These are phyloP conservation scores for Amanita jacksonii DNA, from an alignment of 768 basidiomycete species.

Conservation along the genomic window DNA sequence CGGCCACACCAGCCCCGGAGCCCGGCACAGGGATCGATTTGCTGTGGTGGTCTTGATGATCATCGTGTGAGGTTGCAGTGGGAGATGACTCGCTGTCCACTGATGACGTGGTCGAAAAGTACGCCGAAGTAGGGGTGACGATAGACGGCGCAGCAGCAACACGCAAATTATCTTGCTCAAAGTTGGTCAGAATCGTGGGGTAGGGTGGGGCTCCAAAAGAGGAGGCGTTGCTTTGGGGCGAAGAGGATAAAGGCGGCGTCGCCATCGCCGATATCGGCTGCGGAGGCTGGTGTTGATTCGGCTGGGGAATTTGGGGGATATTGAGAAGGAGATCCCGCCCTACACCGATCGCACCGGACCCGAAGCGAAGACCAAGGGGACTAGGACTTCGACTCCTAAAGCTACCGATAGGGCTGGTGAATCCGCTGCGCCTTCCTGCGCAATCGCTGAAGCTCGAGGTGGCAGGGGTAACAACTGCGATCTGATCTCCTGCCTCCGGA, in stretches of 20 bases:
- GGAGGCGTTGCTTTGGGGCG: neutral
- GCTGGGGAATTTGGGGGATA: slow-evolving; percentile 35
- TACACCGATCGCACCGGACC: slow-evolving; percentile 6
- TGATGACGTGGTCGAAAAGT: slow-evolving; percentile 27
- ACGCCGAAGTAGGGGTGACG: slow-evolving; percentile 39
- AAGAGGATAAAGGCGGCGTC: neutral
- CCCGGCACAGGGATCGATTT: neutral
- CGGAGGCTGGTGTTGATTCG: neutral
- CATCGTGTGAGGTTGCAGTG: slow-evolving; percentile 2
- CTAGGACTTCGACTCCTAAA: slow-evolving; percentile 61
- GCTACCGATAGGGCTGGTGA: slow-evolving; percentile 63
- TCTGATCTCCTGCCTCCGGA: slow-evolving; percentile 41
- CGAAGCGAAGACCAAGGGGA: slow-evolving; percentile 29
- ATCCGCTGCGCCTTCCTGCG: slow-evolving; percentile 34
- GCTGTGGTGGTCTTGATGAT: neutral
- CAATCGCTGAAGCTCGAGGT: slow-evolving; percentile 12
- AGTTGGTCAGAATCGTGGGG: slow-evolving; percentile 1
- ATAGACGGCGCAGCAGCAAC: slow-evolving; percentile 21
- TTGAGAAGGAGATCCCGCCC: slow-evolving; percentile 36
- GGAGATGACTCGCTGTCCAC: slow-evolving; percentile 1
- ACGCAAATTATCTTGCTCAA: neutral
- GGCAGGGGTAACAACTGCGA: slow-evolving; percentile 56
- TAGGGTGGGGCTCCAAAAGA: neutral
- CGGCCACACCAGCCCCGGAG: slow-evolving; percentile 13
- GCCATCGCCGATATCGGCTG: neutral